Evolutionary conservation across 129 eudicot genomes (phyloP).

Genomic region (Kitagawia praeruptora): DNA sequence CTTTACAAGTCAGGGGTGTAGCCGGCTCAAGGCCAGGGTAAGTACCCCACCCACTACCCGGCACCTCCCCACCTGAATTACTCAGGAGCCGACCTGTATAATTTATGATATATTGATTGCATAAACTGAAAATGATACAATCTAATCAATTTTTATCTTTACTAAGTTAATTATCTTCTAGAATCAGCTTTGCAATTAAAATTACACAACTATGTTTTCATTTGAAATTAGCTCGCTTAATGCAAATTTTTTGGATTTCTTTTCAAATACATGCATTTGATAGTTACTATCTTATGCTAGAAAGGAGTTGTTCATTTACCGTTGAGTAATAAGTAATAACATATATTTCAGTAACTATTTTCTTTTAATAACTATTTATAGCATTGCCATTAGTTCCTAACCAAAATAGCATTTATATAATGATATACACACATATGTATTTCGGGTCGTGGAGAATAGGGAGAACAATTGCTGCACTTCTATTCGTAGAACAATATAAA

Average conservation of each 20-base stretch:
- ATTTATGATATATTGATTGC: no score
- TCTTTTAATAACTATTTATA: no score
- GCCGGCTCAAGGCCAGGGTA: not conserved
- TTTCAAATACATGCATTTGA: no score
- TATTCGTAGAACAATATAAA: no score
- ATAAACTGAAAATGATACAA: no score
- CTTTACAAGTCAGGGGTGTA: not conserved
- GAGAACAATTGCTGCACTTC: not conserved
- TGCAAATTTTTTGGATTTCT: not conserved
- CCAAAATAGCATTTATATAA: not conserved
- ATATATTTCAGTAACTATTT: not conserved
- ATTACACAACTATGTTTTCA: not conserved
- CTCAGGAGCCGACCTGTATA: not conserved
- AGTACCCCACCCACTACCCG: not conserved
- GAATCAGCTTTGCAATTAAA: not conserved
- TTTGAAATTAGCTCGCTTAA: not conserved
- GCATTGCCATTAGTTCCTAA: not conserved
- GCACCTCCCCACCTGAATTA: not conserved
- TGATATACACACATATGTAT: no score
- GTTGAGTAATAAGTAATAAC: not conserved
- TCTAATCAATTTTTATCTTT: no score
- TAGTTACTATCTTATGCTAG: not conserved
- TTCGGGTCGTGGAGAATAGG: not conserved
- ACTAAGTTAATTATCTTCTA: not conserved
- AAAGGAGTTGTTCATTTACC: not conserved